Evolutionary conservation across 768 basidiomycete genomes (phyloP), one percentile per base, ranked within the genome.

Genomic region (Rhizopogon roseolus): DNA sequence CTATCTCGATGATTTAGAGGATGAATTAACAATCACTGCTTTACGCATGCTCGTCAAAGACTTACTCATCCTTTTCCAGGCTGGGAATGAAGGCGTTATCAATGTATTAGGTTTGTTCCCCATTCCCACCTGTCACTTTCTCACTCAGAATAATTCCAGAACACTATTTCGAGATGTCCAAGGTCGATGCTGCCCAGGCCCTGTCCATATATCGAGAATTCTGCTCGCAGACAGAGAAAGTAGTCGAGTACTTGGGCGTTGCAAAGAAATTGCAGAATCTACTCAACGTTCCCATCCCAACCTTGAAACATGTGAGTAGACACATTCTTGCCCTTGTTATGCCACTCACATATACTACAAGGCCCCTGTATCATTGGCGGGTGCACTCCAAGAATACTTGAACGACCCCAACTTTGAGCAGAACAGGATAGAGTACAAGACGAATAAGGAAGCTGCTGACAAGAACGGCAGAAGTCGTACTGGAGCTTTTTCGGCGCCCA

Each of bases 141-240:
- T 50, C 22, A 28, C 59, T 66, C n/a, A 69, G 52, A 27, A 13
- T 25, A 9, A 49, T 25, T 29, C 25, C 56, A 85, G 97, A 98
- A 64, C 89, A 96, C 71, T 99, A 97, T 71, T 98, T 98, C 63
- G 95, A 97, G 67, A 98, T 98, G 97, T 92, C 93, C 0, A 88
- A 90, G 57, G 70, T 85, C n/a, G 96, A 98, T 64, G 97, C 96
- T 0, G 73, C 80, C 37, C 84, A 89, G 32, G 90, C 96, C 2
- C 80, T 98, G 25, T 69, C 73, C 16, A 85, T 98, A 56, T 99
- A 99, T 74, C 90, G 93, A 52, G 83, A 88, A 56, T 99, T 99
- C 71, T 98, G 95, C 72, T 84, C 81, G 48, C 93, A 98, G 68
- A 93, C 96, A 0, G 93, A 98, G 62, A 77, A 76, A 37, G 95